phyloP scores from a whole-genome alignment of 31 red algal species.

The Bonnemaisonia californica region DNA sequence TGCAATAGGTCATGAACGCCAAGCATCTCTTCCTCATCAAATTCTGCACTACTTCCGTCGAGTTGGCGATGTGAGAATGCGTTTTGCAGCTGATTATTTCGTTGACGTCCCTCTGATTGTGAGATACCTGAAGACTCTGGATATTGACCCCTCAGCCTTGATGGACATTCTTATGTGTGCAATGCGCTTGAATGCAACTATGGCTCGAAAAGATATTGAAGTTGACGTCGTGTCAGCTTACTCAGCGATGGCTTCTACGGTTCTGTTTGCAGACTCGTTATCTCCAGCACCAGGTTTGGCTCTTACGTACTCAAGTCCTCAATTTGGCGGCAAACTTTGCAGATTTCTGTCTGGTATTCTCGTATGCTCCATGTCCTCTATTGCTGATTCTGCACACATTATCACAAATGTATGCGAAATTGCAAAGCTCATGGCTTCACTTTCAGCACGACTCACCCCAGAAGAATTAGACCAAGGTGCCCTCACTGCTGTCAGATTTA shows the following conservation, averaged over 20 bases:
- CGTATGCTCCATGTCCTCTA: constrained; percentile 25
- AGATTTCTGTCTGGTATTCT: constrained; percentile 49
- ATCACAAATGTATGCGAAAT: constrained; percentile 47
- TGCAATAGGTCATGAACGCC: background rate
- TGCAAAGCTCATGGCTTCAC: constrained; percentile 57
- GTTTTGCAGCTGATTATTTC: constrained; percentile 62
- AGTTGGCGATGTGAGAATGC: constrained; percentile 42
- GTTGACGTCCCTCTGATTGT: constrained; percentile 57
- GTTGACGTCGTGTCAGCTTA: constrained; percentile 57
- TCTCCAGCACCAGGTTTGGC: constrained; percentile 12
- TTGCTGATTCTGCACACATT: constrained; percentile 37
- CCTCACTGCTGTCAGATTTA: constrained; percentile 46
- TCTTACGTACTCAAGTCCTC: constrained; percentile 70
- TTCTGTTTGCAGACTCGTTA: constrained; percentile 51
- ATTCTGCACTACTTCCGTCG: constrained; percentile 44
- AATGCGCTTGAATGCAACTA: constrained; percentile 42
- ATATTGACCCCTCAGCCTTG: background rate
- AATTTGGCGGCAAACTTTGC: constrained; percentile 76
- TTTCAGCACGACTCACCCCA: constrained; percentile 48
- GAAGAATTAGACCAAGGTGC: constrained; percentile 66
- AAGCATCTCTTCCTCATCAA: background rate
- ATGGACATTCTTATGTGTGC: constrained; percentile 22
- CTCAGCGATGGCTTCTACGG: constrained; percentile 44
- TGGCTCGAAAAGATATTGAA: constrained; percentile 53
- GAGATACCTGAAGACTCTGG: constrained; percentile 28